Percentiles rank a stretch among this genome's conserved stretches.
These are phyloP conservation scores for Oxyria digyna DNA, from an alignment of 148 eudicot species.

Conservation along the genomic window DNA sequence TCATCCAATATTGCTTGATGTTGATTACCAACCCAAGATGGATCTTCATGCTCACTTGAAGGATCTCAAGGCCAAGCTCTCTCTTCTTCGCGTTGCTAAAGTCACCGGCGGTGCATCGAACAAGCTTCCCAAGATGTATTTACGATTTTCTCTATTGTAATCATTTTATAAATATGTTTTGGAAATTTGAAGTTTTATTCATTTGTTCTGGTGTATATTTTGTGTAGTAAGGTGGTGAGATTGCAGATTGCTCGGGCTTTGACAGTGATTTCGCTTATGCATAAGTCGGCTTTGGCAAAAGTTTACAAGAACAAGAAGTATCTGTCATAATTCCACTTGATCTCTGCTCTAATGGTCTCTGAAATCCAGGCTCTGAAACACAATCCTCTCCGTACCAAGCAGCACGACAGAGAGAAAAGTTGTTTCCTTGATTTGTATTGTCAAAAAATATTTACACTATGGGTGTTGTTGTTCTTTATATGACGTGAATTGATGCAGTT, in stretches of 20 bases:
- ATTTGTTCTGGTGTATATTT: neutral
- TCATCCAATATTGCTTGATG: too few relatives aligned
- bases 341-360: conserved; percentile 27
- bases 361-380: too few relatives aligned
- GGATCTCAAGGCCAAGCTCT: conserved; percentile 35
- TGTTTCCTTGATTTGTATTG: too few relatives aligned
- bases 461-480: too few relatives aligned
- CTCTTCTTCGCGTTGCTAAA: conserved; percentile 34
- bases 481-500: too few relatives aligned
- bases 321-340: conserved; percentile 34
- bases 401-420: too few relatives aligned
- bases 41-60: conserved; percentile 24
- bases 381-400: too few relatives aligned
- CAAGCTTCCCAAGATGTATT: conserved; percentile 31
- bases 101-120: conserved; percentile 36
- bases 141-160: neutral
- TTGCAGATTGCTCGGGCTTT: conserved; percentile 22
- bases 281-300: conserved; percentile 25
- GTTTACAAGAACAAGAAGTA: conserved; percentile 40
- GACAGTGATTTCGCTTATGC: conserved; percentile 33
- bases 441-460: too few relatives aligned
- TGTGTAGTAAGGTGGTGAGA: conserved; percentile 24
- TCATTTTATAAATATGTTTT: neutral
- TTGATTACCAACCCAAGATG: too few relatives aligned
- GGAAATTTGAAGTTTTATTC: neutral